Evolutionary conservation across 2,329 filamentous ascomycete genomes (phyloP), one percentile per base, ranked within the genome.

Genomic region (Meredithiella fracta): DNA sequence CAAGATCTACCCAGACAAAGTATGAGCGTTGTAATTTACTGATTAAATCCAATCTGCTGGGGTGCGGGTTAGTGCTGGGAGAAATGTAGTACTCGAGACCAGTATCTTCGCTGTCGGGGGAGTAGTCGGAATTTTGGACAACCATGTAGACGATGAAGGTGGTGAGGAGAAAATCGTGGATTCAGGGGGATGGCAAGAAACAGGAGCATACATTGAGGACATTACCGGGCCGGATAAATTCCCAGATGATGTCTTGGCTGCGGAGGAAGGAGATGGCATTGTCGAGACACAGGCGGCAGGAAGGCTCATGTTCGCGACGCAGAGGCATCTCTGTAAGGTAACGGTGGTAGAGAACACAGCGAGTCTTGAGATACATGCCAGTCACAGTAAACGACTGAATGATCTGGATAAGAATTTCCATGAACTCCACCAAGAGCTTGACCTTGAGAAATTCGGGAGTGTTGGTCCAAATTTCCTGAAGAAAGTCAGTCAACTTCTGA

Each of bases 111-210:
- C 65, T 68, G 15, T 61, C 62, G 6, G 72, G 69, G 37, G 63
- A 62, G 58, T 72, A 72, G 40, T 64, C 64, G 20, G 70, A 67
- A 62, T 70, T 72, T 60, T 72, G 70, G 23, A 73, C 63, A 17
- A 73, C 66, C 17, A 83, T 66, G 59, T 77, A 82, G 2, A 83
- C 62, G 14, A 83, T 72, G 72, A 80, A 79, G 55, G 76, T 73
- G 0, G 79, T 78, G 1, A 83, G 70, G 53, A 83, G 66, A 53
- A 78, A 83, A 62, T 83, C 79, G 53, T 81, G 77, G 53, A 78
- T 72, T 9, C 74, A 72, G 3, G 83, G 66, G 0, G 75, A 76
- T 2, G 73, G 75, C 20, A 80, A 64, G 61, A 81, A 80, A 74
- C 78, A 81, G 3, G 72, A 70, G 38, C 75, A 71, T 29, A 70